Evolutionary conservation across 2,329 filamentous ascomycete species (phyloP), one percentile per base, ranked within the genome.

Genomic region (Penicillium sp.): DNA sequence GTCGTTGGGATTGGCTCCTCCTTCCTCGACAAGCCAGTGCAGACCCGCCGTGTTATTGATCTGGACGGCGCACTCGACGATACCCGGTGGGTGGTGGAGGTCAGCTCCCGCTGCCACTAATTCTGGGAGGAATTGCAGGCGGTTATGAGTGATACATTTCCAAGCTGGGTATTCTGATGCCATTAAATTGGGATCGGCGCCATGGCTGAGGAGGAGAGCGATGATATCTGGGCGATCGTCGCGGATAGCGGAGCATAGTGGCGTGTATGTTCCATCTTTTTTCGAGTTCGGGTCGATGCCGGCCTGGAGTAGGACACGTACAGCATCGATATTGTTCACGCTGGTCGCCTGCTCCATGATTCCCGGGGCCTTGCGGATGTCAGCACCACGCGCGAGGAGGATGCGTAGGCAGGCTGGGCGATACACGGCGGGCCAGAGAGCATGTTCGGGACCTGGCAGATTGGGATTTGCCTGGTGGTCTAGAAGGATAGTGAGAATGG

Each of bases 91-190:
- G 2, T 74, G 79, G 61, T 79, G 71, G 0, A 87, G 75, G 58
- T 88, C 80, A 10, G 77, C 84, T 1, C 87, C 87, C 0, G 86
- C 85, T 6, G 81, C 79, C 0, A 87, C 74, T 1, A 89, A 76
- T 5, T 79, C 74, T 0, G 84, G 82, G 0, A 89, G 76, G 64
- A 84, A 83, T 16, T 88, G 83, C 0, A 82, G 73, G 21, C 86
- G 80, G 66, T 85, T 80, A 66, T 89, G 86, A 0, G 86, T 88
- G 21, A 89, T 80, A 56, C 86, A 88, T 67, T 89, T 88, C 78
- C 86, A 88, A 4, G 81, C 77, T 0, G 87, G 87, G 63, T 86
- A 88, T 64, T 89, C 86, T 42, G 82, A 80, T 0, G 85, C 84
- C 6, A 79, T 79, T 18, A 79, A 66, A 55, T 84, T 82, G 14